phyloP scores from a whole-genome alignment of 305 asterid genomes.

The Fraxinus ornus region DNA sequence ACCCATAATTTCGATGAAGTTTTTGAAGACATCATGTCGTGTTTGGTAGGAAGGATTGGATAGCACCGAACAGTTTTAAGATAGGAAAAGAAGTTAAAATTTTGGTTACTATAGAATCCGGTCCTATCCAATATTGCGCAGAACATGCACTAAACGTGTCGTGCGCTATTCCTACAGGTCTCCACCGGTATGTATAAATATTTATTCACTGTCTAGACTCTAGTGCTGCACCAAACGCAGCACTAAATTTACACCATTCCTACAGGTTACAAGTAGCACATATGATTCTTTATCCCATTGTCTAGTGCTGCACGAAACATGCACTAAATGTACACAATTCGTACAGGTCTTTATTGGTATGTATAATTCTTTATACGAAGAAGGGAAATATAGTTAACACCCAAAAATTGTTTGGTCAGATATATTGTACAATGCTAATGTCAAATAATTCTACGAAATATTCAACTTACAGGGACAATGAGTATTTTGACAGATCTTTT shows the following conservation, averaged over 20 bases:
- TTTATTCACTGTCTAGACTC: background rate
- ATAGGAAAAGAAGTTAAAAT: background rate
- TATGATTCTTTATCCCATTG: background rate
- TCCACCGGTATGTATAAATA: background rate
- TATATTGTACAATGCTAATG: background rate
- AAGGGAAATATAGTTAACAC: background rate
- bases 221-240: background rate
- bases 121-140: background rate
- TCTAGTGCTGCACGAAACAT: background rate
- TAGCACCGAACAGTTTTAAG: background rate
- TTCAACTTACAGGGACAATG: slow-evolving; percentile 73
- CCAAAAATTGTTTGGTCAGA: background rate
- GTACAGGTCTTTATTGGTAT: background rate
- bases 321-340: background rate
- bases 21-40: background rate
- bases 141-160: background rate
- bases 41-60: background rate
- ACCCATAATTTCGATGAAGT: background rate
- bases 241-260: background rate
- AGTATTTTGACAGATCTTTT: slow-evolving; percentile 86
- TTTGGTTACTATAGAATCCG: background rate
- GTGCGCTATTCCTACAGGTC: background rate
- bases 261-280: background rate
- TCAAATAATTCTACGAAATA: background rate
- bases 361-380: background rate